phyloP scores from a whole-genome alignment of 2,329 filamentous ascomycete genomes.

The Apiospora pterosperma region DNA sequence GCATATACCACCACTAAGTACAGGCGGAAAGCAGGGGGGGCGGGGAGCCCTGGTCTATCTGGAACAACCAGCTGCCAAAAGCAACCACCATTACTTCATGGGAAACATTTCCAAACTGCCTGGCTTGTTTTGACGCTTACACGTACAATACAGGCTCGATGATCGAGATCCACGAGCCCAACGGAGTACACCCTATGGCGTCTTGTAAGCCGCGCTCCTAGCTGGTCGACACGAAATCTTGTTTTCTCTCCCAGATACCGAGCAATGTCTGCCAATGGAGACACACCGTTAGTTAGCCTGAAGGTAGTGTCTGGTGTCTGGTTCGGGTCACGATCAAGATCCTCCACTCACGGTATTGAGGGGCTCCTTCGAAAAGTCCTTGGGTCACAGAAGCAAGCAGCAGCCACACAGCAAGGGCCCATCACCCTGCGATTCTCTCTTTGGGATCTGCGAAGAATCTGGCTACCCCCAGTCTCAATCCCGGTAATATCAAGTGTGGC shows the following conservation, averaged over 20 bases:
- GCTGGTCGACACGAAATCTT: slow-evolving; percentile 7
- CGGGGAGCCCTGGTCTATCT: not conserved
- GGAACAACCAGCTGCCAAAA: not conserved
- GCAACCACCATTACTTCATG: not conserved
- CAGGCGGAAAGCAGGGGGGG: not conserved
- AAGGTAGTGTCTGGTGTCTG: too few species aligned
- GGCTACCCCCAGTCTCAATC: not conserved
- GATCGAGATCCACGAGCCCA: slow-evolving; percentile 10
- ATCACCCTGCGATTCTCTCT: not conserved
- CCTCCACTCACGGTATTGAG: not conserved
- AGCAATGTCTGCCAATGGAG: not conserved
- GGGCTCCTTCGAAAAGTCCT: not conserved
- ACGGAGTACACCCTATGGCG: slow-evolving; percentile 1
- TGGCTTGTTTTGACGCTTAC: not conserved
- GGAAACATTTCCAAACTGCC: not conserved
- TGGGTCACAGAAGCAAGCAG: not conserved
- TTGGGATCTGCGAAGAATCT: not conserved
- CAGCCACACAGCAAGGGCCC: not conserved
- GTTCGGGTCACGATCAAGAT: not conserved
- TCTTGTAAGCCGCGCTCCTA: not conserved
- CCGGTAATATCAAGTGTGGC: slow-evolving; percentile 11
- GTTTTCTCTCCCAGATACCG: slow-evolving; percentile 7
- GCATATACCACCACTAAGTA: not conserved
- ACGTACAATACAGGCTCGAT: not conserved
- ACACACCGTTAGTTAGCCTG: not conserved